phyloP scores from a whole-genome alignment of 345 rosid genomes.

The Eucalyptus caleyi region DNA sequence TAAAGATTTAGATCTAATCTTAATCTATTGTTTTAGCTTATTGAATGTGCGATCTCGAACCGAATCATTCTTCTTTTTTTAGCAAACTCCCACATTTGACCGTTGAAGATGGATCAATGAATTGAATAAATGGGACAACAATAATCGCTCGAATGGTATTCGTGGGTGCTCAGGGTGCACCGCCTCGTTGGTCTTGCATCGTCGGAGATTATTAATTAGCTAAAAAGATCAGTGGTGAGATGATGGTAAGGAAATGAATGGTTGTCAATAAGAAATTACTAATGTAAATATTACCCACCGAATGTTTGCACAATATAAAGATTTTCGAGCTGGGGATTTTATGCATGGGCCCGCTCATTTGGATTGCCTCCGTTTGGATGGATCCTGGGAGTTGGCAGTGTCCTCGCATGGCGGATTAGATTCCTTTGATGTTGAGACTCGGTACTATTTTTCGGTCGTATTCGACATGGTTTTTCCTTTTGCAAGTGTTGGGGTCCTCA shows the following conservation, averaged over 20 bases:
- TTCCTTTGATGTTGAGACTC: not conserved
- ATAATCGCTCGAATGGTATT: not conserved
- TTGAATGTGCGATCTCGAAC: not conserved
- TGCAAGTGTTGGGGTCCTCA: not conserved
- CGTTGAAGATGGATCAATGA: not conserved
- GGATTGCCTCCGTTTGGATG: not conserved
- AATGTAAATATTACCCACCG: not conserved
- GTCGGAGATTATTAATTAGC: not conserved
- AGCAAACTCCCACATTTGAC: not conserved
- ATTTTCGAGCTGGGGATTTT: not conserved
- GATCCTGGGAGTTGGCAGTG: not conserved
- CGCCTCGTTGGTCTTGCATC: rapidly evolving
- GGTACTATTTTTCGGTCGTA: not conserved
- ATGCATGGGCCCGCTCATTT: not conserved
- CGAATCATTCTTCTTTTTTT: not conserved
- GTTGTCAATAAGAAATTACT: not conserved
- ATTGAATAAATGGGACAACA: not conserved
- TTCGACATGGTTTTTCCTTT: not conserved
- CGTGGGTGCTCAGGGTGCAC: not conserved
- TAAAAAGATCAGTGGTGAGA: not conserved
- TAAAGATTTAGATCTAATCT: not conserved
- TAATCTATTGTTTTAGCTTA: not conserved
- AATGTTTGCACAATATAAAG: not conserved
- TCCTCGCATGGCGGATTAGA: not conserved
- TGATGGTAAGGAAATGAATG: not conserved